Conservation (phyloP, 116 monocot species). For the Iris pallida region DNA sequence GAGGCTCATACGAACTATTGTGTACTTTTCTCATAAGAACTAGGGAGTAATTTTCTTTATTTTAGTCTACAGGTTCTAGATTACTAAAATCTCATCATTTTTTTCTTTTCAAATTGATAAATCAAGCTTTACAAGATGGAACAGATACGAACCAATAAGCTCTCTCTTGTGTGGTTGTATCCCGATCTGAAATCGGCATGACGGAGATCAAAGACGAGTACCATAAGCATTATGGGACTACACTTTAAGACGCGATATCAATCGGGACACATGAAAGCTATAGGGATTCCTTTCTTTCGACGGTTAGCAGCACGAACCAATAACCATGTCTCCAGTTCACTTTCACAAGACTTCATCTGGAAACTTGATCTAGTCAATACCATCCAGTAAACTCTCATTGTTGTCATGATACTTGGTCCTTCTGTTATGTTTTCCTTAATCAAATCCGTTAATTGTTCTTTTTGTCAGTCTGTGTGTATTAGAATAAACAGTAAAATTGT, state of each 20-base stretch:
- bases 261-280: conserved; percentile 46
- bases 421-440: not conserved
- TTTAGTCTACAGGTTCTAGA: not conserved
- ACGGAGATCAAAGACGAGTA: conserved; percentile 50
- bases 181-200: conserved; percentile 60
- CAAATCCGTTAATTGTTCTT: not conserved
- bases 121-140: conserved; percentile 35
- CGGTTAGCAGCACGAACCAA: conserved; percentile 21
- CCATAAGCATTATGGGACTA: conserved; percentile 21
- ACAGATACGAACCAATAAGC: conserved; percentile 32
- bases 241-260: conserved; percentile 37
- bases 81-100: not conserved
- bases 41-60: not conserved
- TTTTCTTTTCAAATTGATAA: conserved; percentile 36
- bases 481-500: conserved; percentile 4
- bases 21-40: not conserved
- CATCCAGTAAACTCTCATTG: not conserved
- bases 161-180: conserved; percentile 45
- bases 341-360: not conserved
- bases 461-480: not conserved
- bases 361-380: not conserved
- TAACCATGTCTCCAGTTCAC: not conserved
- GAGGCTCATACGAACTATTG: too few species aligned
- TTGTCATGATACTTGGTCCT: not conserved
- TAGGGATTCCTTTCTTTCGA: conserved; percentile 50